Percentiles rank a stretch among this genome's conserved stretches.
Conservation (phyloP, 2,329 filamentous ascomycete species). For the Graphilbum ipis-grandicollis region DNA sequence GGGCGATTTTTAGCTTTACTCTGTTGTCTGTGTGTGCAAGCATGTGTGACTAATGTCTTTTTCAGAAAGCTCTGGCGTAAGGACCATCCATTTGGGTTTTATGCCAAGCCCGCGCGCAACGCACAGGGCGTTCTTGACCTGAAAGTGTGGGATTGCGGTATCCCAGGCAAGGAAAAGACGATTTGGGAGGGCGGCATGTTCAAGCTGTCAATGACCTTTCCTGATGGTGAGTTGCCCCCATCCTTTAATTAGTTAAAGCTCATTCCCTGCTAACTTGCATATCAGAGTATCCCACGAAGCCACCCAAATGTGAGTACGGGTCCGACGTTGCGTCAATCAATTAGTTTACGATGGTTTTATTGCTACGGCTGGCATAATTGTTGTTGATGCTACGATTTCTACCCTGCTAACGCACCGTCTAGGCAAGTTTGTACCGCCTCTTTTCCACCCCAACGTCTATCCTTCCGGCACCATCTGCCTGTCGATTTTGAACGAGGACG, state of each 20-base stretch:
- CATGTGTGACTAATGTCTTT: not conserved
- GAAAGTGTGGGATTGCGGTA: constrained; percentile 91
- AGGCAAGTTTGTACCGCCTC: constrained; percentile 92
- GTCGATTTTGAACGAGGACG: constrained; percentile 94
- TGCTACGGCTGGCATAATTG: no score
- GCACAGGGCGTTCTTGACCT: constrained; percentile 70
- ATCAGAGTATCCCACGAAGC: constrained; percentile 96
- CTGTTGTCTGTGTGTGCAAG: not conserved
- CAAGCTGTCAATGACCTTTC: constrained; percentile 84
- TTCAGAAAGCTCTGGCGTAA: constrained; percentile 85
- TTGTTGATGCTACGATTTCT: no score
- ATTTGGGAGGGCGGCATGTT: constrained; percentile 97
- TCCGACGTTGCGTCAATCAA: not conserved
- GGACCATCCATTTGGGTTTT: constrained; percentile 96
- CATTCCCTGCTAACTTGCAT: constrained; percentile 4
- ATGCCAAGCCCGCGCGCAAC: constrained; percentile 71
- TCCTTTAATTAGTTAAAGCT: constrained; percentile 7
- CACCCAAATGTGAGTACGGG: constrained; percentile 70
- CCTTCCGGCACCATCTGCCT: constrained; percentile 95
- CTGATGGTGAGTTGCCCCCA: constrained; percentile 53
- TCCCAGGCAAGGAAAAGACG: constrained; percentile 91
- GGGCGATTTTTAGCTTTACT: no score
- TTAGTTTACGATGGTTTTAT: no score
- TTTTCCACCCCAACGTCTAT: constrained; percentile 98
- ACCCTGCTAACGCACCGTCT: no score